phyloP scores from a whole-genome alignment of 257 asterid genomes.

The Misopates orontium region DNA sequence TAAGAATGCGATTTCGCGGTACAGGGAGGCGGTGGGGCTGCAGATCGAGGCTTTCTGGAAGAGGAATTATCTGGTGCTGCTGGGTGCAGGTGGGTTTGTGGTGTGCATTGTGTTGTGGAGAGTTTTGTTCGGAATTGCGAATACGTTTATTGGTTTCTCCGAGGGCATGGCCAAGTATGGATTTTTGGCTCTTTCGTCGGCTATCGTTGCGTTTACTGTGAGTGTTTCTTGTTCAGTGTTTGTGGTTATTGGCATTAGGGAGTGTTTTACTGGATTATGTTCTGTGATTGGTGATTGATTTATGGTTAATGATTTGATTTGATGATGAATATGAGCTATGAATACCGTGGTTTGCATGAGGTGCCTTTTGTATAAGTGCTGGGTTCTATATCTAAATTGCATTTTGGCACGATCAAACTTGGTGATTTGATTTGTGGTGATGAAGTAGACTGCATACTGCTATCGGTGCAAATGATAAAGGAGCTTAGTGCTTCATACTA shows the following conservation, averaged over 20 bases:
- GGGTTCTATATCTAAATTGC: background rate
- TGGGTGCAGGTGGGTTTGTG: constrained; percentile 77
- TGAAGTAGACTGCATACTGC: background rate
- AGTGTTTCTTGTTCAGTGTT: constrained; percentile 41
- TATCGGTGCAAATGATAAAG: background rate
- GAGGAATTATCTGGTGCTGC: constrained; percentile 62
- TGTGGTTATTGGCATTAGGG: constrained; percentile 1
- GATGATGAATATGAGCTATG: constrained; percentile 11
- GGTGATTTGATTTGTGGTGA: background rate
- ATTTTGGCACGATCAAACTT: background rate
- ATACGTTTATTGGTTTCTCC: constrained; percentile 69
- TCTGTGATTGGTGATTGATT: constrained; percentile 8
- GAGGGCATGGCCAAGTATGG: constrained; percentile 99
- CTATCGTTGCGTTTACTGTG: constrained; percentile 87
- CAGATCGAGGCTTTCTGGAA: constrained; percentile 92
- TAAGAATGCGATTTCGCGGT: constrained; percentile 47
- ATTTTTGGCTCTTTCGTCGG: constrained; percentile 85
- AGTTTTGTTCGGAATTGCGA: constrained; percentile 82
- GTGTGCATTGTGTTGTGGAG: constrained; percentile 88
- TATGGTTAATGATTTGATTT: constrained; percentile 12
- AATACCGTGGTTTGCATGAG: background rate
- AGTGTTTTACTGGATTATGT: background rate
- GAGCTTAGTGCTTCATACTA: constrained; percentile 6
- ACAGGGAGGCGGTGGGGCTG: constrained; percentile 67
- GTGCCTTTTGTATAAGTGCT: background rate